A percentile compares a stretch with the other conserved stretches of the same genome.
phyloP scores from a whole-genome alignment of 345 rosid genomes.

The Moricandia moricandioides region DNA sequence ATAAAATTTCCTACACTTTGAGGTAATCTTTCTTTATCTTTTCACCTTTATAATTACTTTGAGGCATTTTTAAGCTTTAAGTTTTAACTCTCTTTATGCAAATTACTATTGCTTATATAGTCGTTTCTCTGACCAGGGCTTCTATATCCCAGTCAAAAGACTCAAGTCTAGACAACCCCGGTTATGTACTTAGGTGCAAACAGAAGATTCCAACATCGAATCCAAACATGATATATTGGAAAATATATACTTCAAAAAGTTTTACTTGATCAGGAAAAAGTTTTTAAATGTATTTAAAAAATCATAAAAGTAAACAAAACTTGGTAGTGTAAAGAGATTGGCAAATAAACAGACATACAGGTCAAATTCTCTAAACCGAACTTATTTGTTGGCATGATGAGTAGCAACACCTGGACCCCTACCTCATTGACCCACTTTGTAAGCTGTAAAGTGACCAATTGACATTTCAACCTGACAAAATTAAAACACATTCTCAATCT shows the following conservation, averaged over 20 bases:
- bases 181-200: background rate
- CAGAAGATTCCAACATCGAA: background rate
- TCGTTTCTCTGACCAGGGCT: background rate
- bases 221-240: background rate
- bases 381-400: slow-evolving; percentile 26
- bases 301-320: too few relatives aligned
- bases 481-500: background rate
- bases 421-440: background rate
- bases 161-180: background rate
- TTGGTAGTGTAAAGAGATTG: background rate
- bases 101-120: background rate
- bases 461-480: background rate
- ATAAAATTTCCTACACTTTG: background rate
- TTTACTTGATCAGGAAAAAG: background rate
- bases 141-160: background rate
- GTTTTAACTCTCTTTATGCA: background rate
- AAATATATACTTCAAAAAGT: background rate
- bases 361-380: slow-evolving; percentile 18
- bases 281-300: too few relatives aligned
- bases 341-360: background rate
- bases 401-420: slow-evolving; percentile 12
- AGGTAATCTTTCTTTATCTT: background rate
- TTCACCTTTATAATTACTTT: slow-evolving; percentile 23
- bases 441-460: background rate
- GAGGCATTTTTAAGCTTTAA: slow-evolving; percentile 14